Base-by-base conservation (phyloP, 805 yeast species). In the Suhomyces xylopsoci region DNA sequence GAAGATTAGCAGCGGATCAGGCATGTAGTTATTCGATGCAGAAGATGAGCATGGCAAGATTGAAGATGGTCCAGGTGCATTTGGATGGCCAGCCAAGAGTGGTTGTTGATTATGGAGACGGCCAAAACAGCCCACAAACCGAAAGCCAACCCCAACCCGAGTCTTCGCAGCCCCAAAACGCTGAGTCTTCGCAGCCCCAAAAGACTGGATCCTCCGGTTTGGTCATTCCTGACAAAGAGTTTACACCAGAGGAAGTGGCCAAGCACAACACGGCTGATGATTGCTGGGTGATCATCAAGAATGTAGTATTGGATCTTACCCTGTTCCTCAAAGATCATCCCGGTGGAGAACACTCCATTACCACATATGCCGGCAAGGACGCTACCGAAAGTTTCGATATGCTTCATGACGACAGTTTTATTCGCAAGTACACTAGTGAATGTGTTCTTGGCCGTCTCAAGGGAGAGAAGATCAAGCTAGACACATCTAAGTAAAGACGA, bases 331-430 rank as follows among this genome's bases (percentile, higher is more conserved):
- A 62, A 14, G 68, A 73, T 55, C 83, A 77, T 58, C 89, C 89
- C 6, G 89, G 89, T 25, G 89, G 89, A 7, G 63, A 60, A 45
- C 57, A 61, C 12, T 72, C 78, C 15, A 71, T 81, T 36, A 60
- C 79, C 50, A 67, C 65, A 32, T 70, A 69, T 57, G 84, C 82
- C 7, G 81, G 82, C 1, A 73, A 68, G 55, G 81, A 76, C 56
- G 81, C 81, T 4, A 77, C 80, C 2, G 80, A 76, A 51, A 75
- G 77, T 48, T 78, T 77, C 58, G 81, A 69, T 42, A 76, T 78
- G 81, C 66, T 82, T 50, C 87, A 83, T 61, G 83, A 81, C 51
- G 87, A 83, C 56, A 71, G 71, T 47, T 82, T 82, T 49, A 70
- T 82, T 49, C 69, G 77, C 1, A 71, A 80, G 52, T 80, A 80